Conservation (phyloP, 2,329 filamentous ascomycete genomes). For the Tolypocladium capitatum region DNA sequence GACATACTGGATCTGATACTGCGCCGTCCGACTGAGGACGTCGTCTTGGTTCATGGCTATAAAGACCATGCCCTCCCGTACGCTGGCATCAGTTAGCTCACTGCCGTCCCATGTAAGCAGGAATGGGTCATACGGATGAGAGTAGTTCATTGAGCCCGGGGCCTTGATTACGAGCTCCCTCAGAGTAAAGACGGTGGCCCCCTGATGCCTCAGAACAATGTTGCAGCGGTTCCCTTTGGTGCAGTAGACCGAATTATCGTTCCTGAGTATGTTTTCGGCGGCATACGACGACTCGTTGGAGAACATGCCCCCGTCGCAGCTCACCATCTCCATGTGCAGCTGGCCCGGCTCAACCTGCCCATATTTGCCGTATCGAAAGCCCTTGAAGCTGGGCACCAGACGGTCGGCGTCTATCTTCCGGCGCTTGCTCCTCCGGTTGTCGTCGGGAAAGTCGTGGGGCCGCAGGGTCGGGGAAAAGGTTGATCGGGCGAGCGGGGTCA, state of each 20-base stretch:
- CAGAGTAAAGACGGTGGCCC: conserved; percentile 66
- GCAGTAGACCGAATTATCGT: conserved; percentile 79
- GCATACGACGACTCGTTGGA: conserved; percentile 50
- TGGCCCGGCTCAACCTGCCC: conserved; percentile 77
- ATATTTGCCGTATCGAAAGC: conserved; percentile 70
- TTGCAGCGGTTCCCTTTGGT: conserved; percentile 82
- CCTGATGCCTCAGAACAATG: conserved; percentile 70
- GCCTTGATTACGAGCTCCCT: conserved; percentile 82
- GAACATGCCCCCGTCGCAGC: conserved; percentile 71
- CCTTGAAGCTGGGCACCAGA: conserved; percentile 32
- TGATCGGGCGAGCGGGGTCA: conserved; percentile 15
- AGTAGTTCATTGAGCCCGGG: conserved; percentile 61
- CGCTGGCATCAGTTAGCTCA: conserved; percentile 30
- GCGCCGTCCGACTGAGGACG: conserved; percentile 55
- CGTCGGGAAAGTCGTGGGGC: conserved; percentile 27
- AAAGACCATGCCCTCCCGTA: conserved; percentile 87
- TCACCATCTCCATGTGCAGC: conserved; percentile 75
- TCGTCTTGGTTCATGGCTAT: conserved; percentile 76
- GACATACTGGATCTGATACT: conserved; percentile 60
- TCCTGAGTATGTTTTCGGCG: conserved; percentile 69
- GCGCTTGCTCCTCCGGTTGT: conserved; percentile 47
- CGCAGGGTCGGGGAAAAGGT: conserved; percentile 21
- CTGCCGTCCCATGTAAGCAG: not conserved
- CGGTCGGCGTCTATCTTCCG: conserved; percentile 57
- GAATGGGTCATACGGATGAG: conserved; percentile 58